Evolutionary conservation across 2,329 filamentous ascomycete genomes (phyloP).

Genomic region (Fusarium solani-melongenae): DNA sequence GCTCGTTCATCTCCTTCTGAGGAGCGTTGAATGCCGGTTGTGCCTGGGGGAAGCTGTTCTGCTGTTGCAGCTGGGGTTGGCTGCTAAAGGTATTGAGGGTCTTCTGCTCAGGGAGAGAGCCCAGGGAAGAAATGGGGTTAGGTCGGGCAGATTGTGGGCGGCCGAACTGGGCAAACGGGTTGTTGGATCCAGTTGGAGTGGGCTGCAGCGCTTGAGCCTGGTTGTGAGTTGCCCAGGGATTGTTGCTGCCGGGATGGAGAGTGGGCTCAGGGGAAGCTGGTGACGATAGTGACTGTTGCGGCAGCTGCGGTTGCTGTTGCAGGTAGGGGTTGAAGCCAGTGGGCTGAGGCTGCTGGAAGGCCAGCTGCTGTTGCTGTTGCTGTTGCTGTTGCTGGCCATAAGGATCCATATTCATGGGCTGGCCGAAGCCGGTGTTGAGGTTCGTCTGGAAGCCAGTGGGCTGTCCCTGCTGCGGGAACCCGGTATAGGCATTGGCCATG

Average conservation of each 20-base stretch:
- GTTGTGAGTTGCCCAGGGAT: constrained; percentile 83
- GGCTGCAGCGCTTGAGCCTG: constrained; percentile 76
- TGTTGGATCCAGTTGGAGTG: constrained; percentile 94
- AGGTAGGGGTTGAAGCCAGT: constrained; percentile 67
- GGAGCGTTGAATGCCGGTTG: constrained; percentile 50
- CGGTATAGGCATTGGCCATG: constrained; percentile 66
- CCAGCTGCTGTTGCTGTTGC: constrained; percentile 47
- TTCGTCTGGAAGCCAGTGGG: constrained; percentile 66
- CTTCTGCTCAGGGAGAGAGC: constrained; percentile 85
- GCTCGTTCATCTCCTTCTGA: constrained; percentile 68
- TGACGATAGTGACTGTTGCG: constrained; percentile 53
- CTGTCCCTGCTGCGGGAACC: constrained; percentile 58
- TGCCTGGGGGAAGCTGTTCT: constrained; percentile 45
- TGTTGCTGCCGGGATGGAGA: constrained; percentile 86
- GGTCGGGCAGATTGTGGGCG: constrained; percentile 66
- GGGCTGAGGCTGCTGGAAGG: constrained; percentile 62
- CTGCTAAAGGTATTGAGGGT: constrained; percentile 70
- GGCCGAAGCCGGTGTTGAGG: constrained; percentile 74
- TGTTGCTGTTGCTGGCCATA: constrained; percentile 64
- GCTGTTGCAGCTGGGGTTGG: constrained; percentile 55
- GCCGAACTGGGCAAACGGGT: constrained; percentile 88
- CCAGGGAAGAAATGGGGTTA: constrained; percentile 74
- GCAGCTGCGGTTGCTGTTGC: constrained; percentile 48
- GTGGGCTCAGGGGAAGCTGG: constrained; percentile 66
- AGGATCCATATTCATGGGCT: constrained; percentile 78